A percentile compares a stretch with the other conserved stretches of the same genome.
Conservation (phyloP, 2,329 filamentous ascomycete species). For the Ophioceras dolichostomum region DNA sequence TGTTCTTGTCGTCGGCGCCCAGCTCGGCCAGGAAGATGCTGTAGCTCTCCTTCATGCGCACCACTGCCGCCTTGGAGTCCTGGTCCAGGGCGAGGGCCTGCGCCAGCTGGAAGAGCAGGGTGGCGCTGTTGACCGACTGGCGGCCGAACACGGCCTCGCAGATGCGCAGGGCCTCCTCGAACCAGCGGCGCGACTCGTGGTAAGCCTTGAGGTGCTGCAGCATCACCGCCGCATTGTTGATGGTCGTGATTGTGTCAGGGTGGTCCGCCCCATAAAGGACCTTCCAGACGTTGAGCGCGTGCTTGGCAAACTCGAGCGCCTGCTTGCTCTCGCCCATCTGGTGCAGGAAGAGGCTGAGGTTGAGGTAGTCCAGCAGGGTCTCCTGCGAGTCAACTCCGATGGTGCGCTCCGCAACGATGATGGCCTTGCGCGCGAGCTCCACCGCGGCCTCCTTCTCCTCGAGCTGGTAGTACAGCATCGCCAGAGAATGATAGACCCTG, state of each 20-base stretch:
- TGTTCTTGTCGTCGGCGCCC: conserved; percentile 87
- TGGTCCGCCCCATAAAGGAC: conserved; percentile 89
- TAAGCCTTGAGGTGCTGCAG: conserved; percentile 91
- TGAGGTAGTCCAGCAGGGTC: conserved; percentile 90
- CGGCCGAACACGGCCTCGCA: conserved; percentile 86
- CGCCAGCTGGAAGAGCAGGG: conserved; percentile 90
- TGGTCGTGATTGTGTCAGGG: conserved; percentile 94
- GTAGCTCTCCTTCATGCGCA: conserved; percentile 91
- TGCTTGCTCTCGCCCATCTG: conserved; percentile 79
- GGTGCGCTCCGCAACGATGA: conserved; percentile 90
- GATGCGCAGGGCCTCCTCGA: conserved; percentile 80
- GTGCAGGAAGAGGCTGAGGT: conserved; percentile 88
- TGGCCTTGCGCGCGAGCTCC: conserved; percentile 90
- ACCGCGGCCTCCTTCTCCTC: conserved; percentile 95
- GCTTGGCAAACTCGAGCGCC: conserved; percentile 80
- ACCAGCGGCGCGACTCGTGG: conserved; percentile 91
- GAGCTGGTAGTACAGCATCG: conserved; percentile 94
- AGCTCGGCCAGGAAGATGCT: conserved; percentile 87
- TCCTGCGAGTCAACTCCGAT: conserved; percentile 88
- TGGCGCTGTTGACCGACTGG: conserved; percentile 84
- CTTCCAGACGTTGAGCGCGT: conserved; percentile 93
- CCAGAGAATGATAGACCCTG: conserved; percentile 85
- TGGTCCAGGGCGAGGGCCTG: conserved; percentile 93
- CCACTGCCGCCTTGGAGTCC: conserved; percentile 83
- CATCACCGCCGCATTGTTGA: conserved; percentile 99